These are phyloP conservation scores for Ganoderma resinaceum DNA, from an alignment of 1,284 basidiomycete species.

Conservation along the genomic window DNA sequence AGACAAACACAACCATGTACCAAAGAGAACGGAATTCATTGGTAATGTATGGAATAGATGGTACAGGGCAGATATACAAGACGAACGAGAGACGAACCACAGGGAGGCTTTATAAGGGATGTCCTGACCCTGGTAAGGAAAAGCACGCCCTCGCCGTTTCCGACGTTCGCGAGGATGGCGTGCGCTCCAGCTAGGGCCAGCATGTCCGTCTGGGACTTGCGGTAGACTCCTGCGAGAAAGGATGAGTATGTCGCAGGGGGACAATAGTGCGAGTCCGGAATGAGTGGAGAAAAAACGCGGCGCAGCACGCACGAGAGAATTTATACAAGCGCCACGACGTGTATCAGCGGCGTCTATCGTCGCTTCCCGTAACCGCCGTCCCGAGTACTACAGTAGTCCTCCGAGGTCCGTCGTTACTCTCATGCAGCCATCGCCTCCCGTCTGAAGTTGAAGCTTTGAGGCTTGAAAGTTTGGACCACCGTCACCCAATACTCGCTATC, in stretches of 20 bases:
- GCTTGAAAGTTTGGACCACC: too few relatives aligned
- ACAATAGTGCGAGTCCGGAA: slow-evolving; percentile 59
- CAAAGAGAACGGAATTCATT: background rate
- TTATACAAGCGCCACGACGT: background rate
- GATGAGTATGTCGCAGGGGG: slow-evolving; percentile 47
- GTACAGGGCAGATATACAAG: background rate
- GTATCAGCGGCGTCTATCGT: background rate
- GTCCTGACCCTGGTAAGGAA: slow-evolving; percentile 60
- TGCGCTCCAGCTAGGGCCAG: slow-evolving; percentile 54
- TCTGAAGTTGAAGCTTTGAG: background rate
- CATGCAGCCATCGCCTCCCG: background rate
- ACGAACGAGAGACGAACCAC: slow-evolving; percentile 9
- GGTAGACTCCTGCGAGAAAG: slow-evolving; percentile 56
- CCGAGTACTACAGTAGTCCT: too few relatives aligned
- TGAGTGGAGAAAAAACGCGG: slow-evolving; percentile 41
- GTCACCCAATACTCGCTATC: too few relatives aligned
- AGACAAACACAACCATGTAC: too few relatives aligned
- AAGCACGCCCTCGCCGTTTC: slow-evolving; percentile 49
- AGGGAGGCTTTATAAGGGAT: slow-evolving; percentile 23
- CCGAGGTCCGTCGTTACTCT: too few relatives aligned
- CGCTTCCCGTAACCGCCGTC: background rate
- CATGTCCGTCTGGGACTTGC: slow-evolving; percentile 50
- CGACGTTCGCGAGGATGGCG: slow-evolving; percentile 33
- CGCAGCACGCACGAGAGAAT: background rate
- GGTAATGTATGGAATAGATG: background rate